These are phyloP conservation scores for Fusarium brachygibbosum DNA, from an alignment of 2,329 filamentous ascomycete genomes.

Conservation along the genomic window DNA sequence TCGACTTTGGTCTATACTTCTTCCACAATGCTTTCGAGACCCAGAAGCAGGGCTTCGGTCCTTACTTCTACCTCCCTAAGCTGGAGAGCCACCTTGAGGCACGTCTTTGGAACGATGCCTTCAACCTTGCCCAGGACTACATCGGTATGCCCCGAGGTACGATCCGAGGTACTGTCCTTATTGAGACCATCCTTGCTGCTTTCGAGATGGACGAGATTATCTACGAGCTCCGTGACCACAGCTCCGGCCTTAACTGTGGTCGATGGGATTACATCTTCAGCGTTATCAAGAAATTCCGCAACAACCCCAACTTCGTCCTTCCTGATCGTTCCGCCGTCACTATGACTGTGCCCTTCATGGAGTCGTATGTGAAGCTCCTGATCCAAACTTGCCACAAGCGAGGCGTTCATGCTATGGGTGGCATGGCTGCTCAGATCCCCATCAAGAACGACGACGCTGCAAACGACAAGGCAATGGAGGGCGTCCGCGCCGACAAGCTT, in stretches of 20 bases:
- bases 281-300: conserved; percentile 99
- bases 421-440: conserved; percentile 98
- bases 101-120: conserved; percentile 96
- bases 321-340: conserved; percentile 92
- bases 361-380: conserved; percentile 93
- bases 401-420: conserved; percentile 98
- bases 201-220: conserved; percentile 99
- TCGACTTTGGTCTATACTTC: conserved; percentile 99
- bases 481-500: conserved; percentile 93
- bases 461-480: conserved; percentile 95
- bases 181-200: conserved; percentile 96
- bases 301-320: conserved; percentile 92
- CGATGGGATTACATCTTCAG: conserved; percentile 99
- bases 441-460: conserved; percentile 94
- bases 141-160: conserved; percentile 90
- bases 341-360: conserved; percentile 99
- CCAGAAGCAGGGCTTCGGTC: conserved; percentile 84
- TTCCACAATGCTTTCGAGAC: conserved; percentile 97
- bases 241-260: conserved; percentile 95
- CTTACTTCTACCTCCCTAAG: conserved; percentile 98
- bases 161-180: conserved; percentile 93
- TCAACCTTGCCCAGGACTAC: conserved; percentile 95
- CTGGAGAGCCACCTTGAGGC: conserved; percentile 99
- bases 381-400: conserved; percentile 98
- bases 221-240: conserved; percentile 97